Conservation (phyloP, 306 rosid species). For the Trichosanthes cucumerina region DNA sequence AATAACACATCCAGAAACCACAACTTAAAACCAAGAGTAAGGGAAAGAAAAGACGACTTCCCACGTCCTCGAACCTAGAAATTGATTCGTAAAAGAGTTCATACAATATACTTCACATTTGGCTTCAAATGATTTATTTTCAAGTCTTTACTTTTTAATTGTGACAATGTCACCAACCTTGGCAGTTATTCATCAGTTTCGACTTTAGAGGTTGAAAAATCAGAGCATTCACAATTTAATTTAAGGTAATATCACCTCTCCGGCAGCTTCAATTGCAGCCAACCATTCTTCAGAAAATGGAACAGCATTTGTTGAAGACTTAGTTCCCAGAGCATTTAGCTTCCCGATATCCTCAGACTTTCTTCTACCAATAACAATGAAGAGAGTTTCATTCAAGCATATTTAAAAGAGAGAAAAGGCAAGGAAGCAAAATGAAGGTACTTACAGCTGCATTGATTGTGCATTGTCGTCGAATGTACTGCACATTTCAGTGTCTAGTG, state of each 20-base stretch:
- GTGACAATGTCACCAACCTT: not conserved
- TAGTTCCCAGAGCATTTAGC: constrained; percentile 30
- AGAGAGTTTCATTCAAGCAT: not conserved
- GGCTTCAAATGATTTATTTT: not conserved
- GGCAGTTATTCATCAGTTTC: not conserved
- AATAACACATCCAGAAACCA: no score
- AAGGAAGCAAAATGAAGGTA: constrained; percentile 6
- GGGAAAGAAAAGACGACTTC: not conserved
- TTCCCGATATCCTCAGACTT: constrained; percentile 23
- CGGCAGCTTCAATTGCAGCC: constrained; percentile 91
- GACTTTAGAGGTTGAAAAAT: not conserved
- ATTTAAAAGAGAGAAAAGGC: not conserved
- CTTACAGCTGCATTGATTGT: constrained; percentile 34
- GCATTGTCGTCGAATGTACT: constrained; percentile 20
- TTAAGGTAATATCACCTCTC: constrained; percentile 49
- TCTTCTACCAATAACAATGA: constrained; percentile 31
- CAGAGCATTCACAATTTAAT: not conserved
- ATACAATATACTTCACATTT: not conserved
- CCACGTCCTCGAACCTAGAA: not conserved
- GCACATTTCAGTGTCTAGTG: not conserved
- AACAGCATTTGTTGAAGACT: constrained; percentile 46
- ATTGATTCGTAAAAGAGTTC: not conserved
- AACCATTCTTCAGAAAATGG: constrained; percentile 96
- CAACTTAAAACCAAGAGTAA: not conserved
- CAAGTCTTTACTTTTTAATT: not conserved